These are phyloP conservation scores for Pestalotiopsis sp. DNA, from an alignment of 2,329 filamentous ascomycete genomes.

Conservation along the genomic window DNA sequence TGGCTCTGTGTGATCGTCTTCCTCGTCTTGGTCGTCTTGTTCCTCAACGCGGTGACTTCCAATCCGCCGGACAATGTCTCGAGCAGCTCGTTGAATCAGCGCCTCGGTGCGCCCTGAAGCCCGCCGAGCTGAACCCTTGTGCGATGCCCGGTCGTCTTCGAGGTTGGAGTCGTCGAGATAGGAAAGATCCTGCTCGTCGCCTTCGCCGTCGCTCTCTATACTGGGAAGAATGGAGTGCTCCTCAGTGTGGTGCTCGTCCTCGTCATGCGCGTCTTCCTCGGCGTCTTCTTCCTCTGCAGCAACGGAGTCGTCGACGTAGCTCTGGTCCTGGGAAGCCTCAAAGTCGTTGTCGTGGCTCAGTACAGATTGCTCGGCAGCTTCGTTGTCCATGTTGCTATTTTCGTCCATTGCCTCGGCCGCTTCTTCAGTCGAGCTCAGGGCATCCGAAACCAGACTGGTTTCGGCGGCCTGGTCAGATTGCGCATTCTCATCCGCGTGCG, in stretches of 20 bases:
- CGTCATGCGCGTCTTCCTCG: slow-evolving; percentile 1
- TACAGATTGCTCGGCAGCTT: background rate
- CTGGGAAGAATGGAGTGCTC: slow-evolving; percentile 12
- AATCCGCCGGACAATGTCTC: slow-evolving; percentile 52
- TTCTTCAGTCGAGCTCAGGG: background rate
- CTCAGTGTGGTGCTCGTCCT: background rate
- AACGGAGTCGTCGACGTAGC: background rate
- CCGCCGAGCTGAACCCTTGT: slow-evolving; percentile 26
- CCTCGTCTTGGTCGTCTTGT: slow-evolving; percentile 16
- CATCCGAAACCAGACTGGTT: slow-evolving; percentile 5
- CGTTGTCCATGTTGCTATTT: background rate
- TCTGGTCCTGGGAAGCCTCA: background rate
- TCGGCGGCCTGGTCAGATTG: background rate
- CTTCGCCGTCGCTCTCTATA: slow-evolving; percentile 14
- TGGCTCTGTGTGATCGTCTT: slow-evolving; percentile 18
- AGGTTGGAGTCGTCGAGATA: background rate
- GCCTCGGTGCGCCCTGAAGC: slow-evolving; percentile 50
- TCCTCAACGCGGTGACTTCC: slow-evolving; percentile 36
- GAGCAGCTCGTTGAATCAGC: slow-evolving; percentile 55
- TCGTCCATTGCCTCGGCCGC: slow-evolving; percentile 4
- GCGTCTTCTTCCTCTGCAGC: slow-evolving; percentile 5
- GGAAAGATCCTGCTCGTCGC: background rate
- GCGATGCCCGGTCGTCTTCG: slow-evolving; percentile 10
- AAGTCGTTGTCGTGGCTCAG: slow-evolving; percentile 5
- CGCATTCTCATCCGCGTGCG: background rate